phyloP scores from a whole-genome alignment of 1,284 basidiomycete species.

The Xerocomus nothofagi region DNA sequence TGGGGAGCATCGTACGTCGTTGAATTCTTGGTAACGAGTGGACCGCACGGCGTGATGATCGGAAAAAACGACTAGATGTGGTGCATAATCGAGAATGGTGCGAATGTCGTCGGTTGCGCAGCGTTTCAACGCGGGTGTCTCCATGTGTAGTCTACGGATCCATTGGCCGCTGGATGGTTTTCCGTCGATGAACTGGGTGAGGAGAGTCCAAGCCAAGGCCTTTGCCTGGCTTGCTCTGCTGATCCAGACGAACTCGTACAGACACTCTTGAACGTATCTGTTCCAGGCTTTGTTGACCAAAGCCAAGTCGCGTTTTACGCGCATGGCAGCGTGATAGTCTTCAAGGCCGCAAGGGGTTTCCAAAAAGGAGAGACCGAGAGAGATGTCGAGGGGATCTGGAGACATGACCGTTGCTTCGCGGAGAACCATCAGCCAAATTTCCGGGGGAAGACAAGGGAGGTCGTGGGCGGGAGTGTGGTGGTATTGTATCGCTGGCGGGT shows the following conservation, averaged over 20 bases:
- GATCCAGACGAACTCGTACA: conserved; percentile 73
- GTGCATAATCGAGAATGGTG: conserved; percentile 62
- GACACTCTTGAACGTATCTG: conserved; percentile 48
- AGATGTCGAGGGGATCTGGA: conserved; percentile 47
- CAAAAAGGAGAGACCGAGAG: conserved; percentile 51
- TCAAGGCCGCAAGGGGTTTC: conserved; percentile 38
- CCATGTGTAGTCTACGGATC: conserved; percentile 65
- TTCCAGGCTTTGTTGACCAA: conserved; percentile 59
- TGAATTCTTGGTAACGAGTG: conserved; percentile 44
- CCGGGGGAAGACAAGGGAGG: conserved; percentile 51
- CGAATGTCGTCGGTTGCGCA: conserved; percentile 64
- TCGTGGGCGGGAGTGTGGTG: conserved; percentile 33
- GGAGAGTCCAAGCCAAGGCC: conserved; percentile 52
- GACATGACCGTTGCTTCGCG: conserved; percentile 48
- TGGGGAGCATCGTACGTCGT: conserved; percentile 48
- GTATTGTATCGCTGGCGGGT: conserved; percentile 14
- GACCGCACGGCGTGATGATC: conserved; percentile 65
- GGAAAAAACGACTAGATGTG: conserved; percentile 56
- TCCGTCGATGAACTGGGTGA: conserved; percentile 45
- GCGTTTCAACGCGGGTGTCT: conserved; percentile 65
- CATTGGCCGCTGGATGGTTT: conserved; percentile 48
- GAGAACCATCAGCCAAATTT: conserved; percentile 61
- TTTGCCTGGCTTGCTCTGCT: conserved; percentile 56
- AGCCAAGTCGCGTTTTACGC: conserved; percentile 49
- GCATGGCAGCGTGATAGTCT: conserved; percentile 49